phyloP scores from a whole-genome alignment of 371 early-diverging fungal species.

The Umbelopsis sp. region DNA sequence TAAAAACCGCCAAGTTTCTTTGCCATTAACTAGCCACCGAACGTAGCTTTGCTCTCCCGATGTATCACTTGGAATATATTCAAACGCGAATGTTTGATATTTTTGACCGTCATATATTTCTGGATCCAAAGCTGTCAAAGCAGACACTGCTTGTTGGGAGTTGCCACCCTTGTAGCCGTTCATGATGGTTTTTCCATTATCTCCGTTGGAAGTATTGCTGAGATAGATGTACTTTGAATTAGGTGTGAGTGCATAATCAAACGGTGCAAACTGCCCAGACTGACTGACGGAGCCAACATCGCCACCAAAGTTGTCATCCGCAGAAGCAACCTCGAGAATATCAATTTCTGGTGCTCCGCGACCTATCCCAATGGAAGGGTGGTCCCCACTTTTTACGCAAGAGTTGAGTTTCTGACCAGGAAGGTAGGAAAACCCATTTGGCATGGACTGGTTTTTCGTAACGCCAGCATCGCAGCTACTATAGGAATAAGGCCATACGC shows the following conservation, averaged over 20 bases:
- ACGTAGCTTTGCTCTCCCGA: conserved; percentile 3
- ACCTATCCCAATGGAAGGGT: conserved; percentile 52
- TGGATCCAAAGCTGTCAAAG: conserved; percentile 14
- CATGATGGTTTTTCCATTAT: conserved; percentile 8
- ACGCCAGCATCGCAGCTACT: conserved; percentile 53
- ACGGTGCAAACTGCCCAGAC: conserved; percentile 16
- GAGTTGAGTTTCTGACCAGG: conserved; percentile 52
- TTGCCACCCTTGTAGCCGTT: conserved; percentile 17
- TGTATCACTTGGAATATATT: conserved; percentile 15
- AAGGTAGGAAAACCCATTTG: conserved; percentile 19
- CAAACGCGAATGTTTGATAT: conserved; percentile 15
- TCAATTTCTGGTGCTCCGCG: conserved; percentile 62
- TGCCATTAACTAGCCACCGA: conserved; percentile 1
- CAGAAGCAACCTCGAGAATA: conserved; percentile 41
- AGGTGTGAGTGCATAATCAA: background rate
- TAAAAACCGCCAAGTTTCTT: conserved; percentile 14
- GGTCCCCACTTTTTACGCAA: conserved; percentile 51
- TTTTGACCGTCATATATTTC: background rate
- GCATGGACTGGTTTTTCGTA: conserved; percentile 38
- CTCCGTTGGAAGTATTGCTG: background rate
- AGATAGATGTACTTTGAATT: background rate
- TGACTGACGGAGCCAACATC: conserved; percentile 18
- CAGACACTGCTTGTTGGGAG: conserved; percentile 2
- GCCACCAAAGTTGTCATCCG: conserved; percentile 2
- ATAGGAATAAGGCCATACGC: conserved; percentile 60